These are phyloP conservation scores for Singerocomus inundabilis DNA, from an alignment of 1,284 basidiomycete species.

Conservation along the genomic window DNA sequence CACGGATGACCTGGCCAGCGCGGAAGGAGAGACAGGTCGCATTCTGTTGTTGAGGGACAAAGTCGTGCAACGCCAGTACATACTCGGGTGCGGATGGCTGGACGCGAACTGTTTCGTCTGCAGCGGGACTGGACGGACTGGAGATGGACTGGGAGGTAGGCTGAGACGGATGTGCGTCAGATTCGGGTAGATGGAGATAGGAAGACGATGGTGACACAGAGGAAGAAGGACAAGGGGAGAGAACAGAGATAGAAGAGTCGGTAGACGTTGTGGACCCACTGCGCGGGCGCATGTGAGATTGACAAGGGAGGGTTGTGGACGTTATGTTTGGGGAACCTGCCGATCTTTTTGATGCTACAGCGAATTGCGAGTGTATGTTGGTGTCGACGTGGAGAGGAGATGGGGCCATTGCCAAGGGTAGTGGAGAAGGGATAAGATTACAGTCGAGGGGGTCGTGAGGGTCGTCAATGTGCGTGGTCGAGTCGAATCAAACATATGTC, in stretches of 20 bases:
- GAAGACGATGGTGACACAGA: constrained; percentile 48
- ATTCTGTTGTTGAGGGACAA: constrained; percentile 66
- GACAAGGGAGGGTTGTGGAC: constrained; percentile 7
- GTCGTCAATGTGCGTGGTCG: constrained; percentile 21
- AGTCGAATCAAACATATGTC: constrained; percentile 23
- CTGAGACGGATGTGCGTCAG: constrained; percentile 6
- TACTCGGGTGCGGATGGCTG: constrained; percentile 48
- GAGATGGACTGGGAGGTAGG: constrained; percentile 13
- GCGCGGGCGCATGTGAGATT: constrained; percentile 35
- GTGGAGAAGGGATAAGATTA: constrained; percentile 20
- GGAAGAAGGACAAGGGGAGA: constrained; percentile 54
- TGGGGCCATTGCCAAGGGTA: constrained; percentile 21
- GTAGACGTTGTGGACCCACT: constrained; percentile 56
- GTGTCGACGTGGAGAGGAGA: constrained; percentile 34
- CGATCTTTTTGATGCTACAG: constrained; percentile 23
- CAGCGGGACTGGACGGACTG: constrained; percentile 36
- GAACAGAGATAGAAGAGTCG: constrained; percentile 51
- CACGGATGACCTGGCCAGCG: constrained; percentile 88
- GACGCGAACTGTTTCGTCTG: constrained; percentile 45
- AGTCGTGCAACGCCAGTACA: constrained; percentile 89
- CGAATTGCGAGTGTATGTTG: constrained; percentile 20
- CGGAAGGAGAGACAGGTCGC: constrained; percentile 86
- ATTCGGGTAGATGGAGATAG: constrained; percentile 42
- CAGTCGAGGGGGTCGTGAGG: constrained; percentile 26
- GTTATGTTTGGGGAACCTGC: constrained; percentile 16